Evolutionary conservation across 495 filamentous ascomycete genomes (phyloP).

Genomic region (Annulohypoxylon maeteangense): DNA sequence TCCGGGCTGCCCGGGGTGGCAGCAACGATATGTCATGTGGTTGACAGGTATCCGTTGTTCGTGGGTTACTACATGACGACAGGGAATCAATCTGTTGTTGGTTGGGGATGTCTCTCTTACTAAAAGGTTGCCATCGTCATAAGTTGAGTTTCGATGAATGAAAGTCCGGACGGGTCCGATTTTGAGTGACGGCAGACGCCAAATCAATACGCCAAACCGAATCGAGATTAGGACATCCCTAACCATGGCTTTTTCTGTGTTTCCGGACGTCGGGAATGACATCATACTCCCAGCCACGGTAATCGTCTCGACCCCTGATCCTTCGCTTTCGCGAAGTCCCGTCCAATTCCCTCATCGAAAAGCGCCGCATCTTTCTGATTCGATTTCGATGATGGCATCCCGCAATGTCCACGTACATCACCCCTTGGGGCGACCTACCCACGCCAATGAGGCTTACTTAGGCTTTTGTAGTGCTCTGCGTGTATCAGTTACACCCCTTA

Average conservation of each 20-base stretch:
- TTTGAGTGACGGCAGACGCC: conserved; percentile 18
- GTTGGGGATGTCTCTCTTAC: conserved; percentile 1
- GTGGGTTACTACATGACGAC: conserved; percentile 22
- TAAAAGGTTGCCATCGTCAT: conserved; percentile 22
- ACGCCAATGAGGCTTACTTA: not conserved
- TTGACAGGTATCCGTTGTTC: not conserved
- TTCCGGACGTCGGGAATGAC: conserved; percentile 24
- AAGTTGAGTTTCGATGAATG: conserved; percentile 5
- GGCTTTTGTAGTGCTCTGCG: not conserved
- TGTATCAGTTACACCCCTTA: not conserved
- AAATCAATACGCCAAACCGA: conserved; percentile 22
- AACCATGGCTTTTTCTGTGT: not conserved
- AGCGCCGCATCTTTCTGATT: conserved; percentile 14
- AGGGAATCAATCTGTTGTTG: not conserved
- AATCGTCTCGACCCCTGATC: conserved; percentile 21
- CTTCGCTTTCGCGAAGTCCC: not conserved
- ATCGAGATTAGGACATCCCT: conserved; percentile 14
- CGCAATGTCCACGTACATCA: conserved; percentile 21
- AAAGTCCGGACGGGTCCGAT: not conserved
- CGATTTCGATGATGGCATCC: conserved; percentile 44
- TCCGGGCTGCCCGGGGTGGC: not conserved
- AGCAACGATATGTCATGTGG: conserved; percentile 14
- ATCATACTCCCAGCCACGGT: conserved; percentile 20
- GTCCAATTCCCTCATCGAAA: conserved; percentile 11
- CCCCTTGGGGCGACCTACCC: not conserved